Base-by-base conservation (phyloP, 192 early-diverging fungal species). In the Glomus cerebriforme region DNA sequence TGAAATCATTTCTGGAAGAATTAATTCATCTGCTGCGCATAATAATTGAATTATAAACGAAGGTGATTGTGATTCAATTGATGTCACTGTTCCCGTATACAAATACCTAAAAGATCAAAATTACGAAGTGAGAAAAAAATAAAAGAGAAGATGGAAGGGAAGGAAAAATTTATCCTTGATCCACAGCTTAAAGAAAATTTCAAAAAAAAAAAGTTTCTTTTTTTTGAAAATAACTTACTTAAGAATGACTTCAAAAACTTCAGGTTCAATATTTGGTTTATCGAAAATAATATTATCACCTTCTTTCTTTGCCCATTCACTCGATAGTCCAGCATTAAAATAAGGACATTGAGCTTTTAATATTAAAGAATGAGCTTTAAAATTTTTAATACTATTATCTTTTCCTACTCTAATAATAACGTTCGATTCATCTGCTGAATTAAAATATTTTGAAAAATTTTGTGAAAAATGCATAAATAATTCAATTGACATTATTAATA, bases 161-260 rank as follows among this genome's bases (percentile, higher is more conserved):
- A 17, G 27, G 24, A 22, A 34, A 3, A 31, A 17, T 35, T n/a
- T n/a, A n/a, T n/a, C n/a, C n/a, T n/a, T n/a, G n/a, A n/a, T n/a
- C n/a, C n/a, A n/a, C n/a, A n/a, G n/a, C n/a, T n/a, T n/a, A n/a
- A n/a, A n/a, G n/a, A n/a, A n/a, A n/a, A n/a, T n/a, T n/a, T n/a
- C n/a, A n/a, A n/a, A n/a, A n/a, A n/a, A n/a, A n/a, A n/a, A n/a
- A n/a, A n/a, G n/a, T n/a, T n/a, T n/a, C n/a, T n/a, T n/a, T n/a
- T n/a, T n/a, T n/a, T n/a, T n/a, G n/a, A n/a, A n/a, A n/a, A n/a
- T n/a, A n/a, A 59, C 26, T 59, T 74, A 59, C 73, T 34, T 74
- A 13, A 74, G 34, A 27, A 74, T 15, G 13, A 74, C 32, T 27
- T 59, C 29, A 59, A 74, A 74, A 74, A 74, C 73, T 15, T 74